These are phyloP conservation scores for Tanacetum coccineum DNA, from an alignment of 129 eudicot genomes.

Conservation along the genomic window DNA sequence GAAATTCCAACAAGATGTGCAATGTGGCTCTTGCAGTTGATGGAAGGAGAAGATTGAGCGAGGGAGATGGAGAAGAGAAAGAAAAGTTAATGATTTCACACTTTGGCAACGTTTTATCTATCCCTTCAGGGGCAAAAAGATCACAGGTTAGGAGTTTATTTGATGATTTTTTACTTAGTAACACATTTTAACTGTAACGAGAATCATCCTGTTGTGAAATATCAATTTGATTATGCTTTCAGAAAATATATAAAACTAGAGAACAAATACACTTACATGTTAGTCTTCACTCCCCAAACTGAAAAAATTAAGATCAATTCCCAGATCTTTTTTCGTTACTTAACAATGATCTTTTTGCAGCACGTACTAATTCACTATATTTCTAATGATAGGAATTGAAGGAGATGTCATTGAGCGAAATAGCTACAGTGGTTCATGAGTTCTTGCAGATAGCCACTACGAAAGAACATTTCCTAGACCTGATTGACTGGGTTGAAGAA, in stretches of 20 bases:
- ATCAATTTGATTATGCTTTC: no score
- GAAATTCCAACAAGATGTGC: conserved; percentile 19
- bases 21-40: conserved; percentile 46
- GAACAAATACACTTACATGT: no score
- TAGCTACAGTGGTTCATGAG: conserved; percentile 38
- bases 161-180: background rate
- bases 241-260: no score
- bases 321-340: no score
- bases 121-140: conserved; percentile 43
- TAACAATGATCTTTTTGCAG: no score
- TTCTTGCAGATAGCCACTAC: conserved; percentile 29
- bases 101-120: conserved; percentile 55
- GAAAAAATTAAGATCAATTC: no score
- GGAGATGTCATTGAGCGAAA: conserved; percentile 31
- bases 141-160: conserved; percentile 11
- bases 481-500: conserved; percentile 71
- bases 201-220: no score
- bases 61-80: conserved; percentile 34
- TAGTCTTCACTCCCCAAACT: no score
- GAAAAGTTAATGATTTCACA: conserved; percentile 23
- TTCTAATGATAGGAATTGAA: conserved; percentile 20
- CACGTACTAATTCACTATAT: background rate
- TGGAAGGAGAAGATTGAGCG: conserved; percentile 41
- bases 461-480: conserved; percentile 51
- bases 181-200: no score